Base-by-base conservation (phyloP, 768 basidiomycete genomes). In the Infundibulicybe gibba region DNA sequence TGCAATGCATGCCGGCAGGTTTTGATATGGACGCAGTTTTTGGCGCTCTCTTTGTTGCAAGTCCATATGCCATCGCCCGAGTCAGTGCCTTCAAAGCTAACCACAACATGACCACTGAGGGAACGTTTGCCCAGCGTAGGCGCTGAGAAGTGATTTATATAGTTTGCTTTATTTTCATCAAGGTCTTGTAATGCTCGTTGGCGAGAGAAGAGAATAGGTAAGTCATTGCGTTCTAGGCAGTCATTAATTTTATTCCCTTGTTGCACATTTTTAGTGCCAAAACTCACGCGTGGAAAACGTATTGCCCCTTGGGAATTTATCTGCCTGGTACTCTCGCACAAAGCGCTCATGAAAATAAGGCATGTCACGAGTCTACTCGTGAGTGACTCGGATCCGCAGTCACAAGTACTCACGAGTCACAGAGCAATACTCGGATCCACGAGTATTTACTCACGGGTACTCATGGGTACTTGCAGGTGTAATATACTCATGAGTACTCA, bases 61-160 rank as follows among this genome's bases (percentile, higher is more conserved):
- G 14, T 32, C 51, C 51, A 53, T 11, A 34, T 6, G 25, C 51
- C 51, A 6, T 13, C 17, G 6, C 51, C 51, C 6, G n/a, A 11
- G 34, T 53, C 40, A 9, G 32, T 21, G 9, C 51, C 51, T 16
- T 14, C 6, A 40, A 50, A 35, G 8, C 41, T 13, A 5, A 53
- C 41, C 13, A 50, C 39, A 11, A 33, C 44, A 3, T 43, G 40
- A 43, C 43, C 42, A 30, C 47, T 31, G 9, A 47, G 35, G 11
- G 35, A 33, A 10, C 30, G 19, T 20, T 43, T 19, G n/a, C 38
- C 40, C 4, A 44, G 33, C 19, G 37, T 31, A 38, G 44, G 6
- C 15, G 49, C 49, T 16, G 51, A 53, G 35, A 53, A 51, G 17
- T 32, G 35, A 35, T 37, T 50, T 15, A 37, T n/a, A 33, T 19